phyloP scores from a whole-genome alignment of 1,284 basidiomycete genomes.

The Psilocybe mexicana region DNA sequence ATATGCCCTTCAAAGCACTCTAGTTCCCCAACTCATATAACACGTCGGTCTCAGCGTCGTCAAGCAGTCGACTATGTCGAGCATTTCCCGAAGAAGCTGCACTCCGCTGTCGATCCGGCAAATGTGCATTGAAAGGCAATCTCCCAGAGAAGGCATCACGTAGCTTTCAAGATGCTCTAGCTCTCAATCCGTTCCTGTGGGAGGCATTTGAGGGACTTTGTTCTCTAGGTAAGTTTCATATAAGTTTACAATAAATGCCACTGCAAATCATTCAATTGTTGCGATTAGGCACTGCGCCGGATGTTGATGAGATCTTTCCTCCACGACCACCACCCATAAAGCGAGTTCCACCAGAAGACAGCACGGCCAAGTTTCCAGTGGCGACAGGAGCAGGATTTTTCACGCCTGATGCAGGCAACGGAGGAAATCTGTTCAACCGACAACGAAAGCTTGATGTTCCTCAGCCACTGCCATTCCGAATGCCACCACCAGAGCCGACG shows the following conservation, averaged over 20 bases:
- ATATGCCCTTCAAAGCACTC: slow-evolving; percentile 16
- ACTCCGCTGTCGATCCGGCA: slow-evolving; percentile 69
- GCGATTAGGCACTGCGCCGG: slow-evolving; percentile 53
- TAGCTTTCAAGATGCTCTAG: slow-evolving; percentile 75
- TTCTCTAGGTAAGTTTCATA: slow-evolving; percentile 61
- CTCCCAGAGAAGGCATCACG: slow-evolving; percentile 68
- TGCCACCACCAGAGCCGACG: slow-evolving; percentile 64
- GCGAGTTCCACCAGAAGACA: slow-evolving; percentile 50
- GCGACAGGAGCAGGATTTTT: slow-evolving; percentile 73
- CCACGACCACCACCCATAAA: slow-evolving; percentile 61
- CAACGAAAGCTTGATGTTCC: slow-evolving; percentile 54
- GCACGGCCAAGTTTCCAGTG: slow-evolving; percentile 46
- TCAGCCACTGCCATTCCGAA: slow-evolving; percentile 56
- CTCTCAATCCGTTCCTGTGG: slow-evolving; percentile 83
- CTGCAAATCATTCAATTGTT: slow-evolving; percentile 16
- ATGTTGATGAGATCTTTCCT: slow-evolving; percentile 71
- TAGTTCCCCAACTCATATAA: slow-evolving; percentile 20
- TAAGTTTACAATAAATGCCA: neutral
- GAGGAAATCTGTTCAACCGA: slow-evolving; percentile 46
- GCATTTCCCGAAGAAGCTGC: slow-evolving; percentile 66
- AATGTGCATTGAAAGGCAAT: slow-evolving; percentile 73
- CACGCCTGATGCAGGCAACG: slow-evolving; percentile 65
- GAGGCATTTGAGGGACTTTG: slow-evolving; percentile 93
- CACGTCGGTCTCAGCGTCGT: slow-evolving; percentile 43
- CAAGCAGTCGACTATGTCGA: slow-evolving; percentile 48